Percentiles rank a stretch among this genome's conserved stretches.
phyloP scores from a whole-genome alignment of 179 eudicot genomes.

The Silene noctiflora region DNA sequence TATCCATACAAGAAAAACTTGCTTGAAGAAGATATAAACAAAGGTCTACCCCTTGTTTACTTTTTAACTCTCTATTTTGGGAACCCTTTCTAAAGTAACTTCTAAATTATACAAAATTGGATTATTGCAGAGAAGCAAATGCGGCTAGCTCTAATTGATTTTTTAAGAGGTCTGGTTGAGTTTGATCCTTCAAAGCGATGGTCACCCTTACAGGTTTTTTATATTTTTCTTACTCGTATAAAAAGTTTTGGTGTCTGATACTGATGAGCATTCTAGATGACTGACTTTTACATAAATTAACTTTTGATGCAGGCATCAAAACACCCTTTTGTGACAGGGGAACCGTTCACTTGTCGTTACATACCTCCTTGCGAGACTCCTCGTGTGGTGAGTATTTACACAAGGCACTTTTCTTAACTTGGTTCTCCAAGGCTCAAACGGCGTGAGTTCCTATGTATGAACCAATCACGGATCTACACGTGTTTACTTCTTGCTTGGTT shows the following conservation, averaged over 20 bases:
- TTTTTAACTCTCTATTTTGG: constrained; percentile 7
- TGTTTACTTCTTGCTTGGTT: background rate
- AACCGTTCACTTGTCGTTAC: constrained; percentile 81
- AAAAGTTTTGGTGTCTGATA: background rate
- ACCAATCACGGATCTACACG: background rate
- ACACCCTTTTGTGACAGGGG: constrained; percentile 97
- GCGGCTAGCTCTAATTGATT: constrained; percentile 79
- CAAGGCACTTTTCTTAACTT: constrained; percentile 9
- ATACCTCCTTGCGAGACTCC: constrained; percentile 81
- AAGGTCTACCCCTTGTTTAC: constrained; percentile 46
- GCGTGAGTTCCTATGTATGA: background rate
- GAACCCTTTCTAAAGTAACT: background rate
- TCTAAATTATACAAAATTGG: background rate
- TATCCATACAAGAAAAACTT: constrained; percentile 65
- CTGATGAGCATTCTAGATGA: constrained; percentile 4
- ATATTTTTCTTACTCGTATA: background rate
- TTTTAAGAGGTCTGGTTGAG: constrained; percentile 93
- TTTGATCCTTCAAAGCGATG: constrained; percentile 96
- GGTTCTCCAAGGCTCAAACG: background rate
- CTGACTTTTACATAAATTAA: background rate
- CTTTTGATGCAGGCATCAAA: constrained; percentile 70
- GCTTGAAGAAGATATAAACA: constrained; percentile 62
- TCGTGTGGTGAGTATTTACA: constrained; percentile 60
- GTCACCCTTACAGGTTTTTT: constrained; percentile 88
- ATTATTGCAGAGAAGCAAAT: constrained; percentile 63